Evolutionary conservation across 2,329 filamentous ascomycete species (phyloP).

Genomic region (Tolypocladium ophioglossoides): DNA sequence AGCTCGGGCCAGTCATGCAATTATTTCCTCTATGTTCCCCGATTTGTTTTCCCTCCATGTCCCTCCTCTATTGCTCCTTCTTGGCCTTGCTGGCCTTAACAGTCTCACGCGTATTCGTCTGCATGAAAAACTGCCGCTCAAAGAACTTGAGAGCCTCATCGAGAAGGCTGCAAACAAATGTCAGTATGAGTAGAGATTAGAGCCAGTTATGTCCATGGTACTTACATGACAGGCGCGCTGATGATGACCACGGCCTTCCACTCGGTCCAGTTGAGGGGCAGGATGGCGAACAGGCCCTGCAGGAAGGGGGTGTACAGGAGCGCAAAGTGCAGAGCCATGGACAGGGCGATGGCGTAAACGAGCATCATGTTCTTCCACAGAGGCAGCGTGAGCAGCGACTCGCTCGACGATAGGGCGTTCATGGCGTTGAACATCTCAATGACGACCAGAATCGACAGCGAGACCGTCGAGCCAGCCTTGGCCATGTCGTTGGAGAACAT

Average conservation of each 20-base stretch:
- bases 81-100: constrained; percentile 33
- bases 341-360: constrained; percentile 84
- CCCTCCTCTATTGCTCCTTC: constrained; percentile 38
- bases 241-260: constrained; percentile 88
- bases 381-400: constrained; percentile 84
- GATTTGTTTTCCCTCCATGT: constrained; percentile 7
- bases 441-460: constrained; percentile 82
- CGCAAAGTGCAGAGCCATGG: constrained; percentile 90
- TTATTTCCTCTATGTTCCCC: constrained; percentile 8
- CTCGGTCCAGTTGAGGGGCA: constrained; percentile 75
- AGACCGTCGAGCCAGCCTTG: constrained; percentile 86
- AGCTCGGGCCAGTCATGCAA: constrained; percentile 7
- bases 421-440: constrained; percentile 99
- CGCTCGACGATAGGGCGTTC: constrained; percentile 92
- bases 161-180: constrained; percentile 46
- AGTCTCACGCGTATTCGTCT: constrained; percentile 30
- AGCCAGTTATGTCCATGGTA: constrained; percentile 10
- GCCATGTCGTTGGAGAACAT: constrained; percentile 86
- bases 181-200: constrained; percentile 10
- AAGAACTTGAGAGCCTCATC: constrained; percentile 75
- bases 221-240: constrained; percentile 88
- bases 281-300: constrained; percentile 80
- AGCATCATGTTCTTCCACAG: constrained; percentile 99
- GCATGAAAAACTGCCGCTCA: constrained; percentile 58
- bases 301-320: constrained; percentile 87